phyloP scores from a whole-genome alignment of 164 flowering plant genomes.

The grape (Vitis vinifera) region ASM3070453v1 NC_081810.1:18561501-18562000 shows the following conservation, averaged over 20 bases:
- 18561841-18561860: conserved; percentile 27
- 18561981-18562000: conserved; percentile 45
- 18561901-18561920: conserved; percentile 54
- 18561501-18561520: not conserved
- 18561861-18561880: conserved; percentile 7
- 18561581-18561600: too few relatives aligned
- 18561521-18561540: not conserved
- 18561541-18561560: not conserved
- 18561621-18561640: not conserved
- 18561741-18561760: not conserved
- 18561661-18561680: conserved; percentile 20
- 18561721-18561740: conserved; percentile 27
- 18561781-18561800: conserved; percentile 7
- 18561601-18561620: too few relatives aligned
- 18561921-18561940: conserved; percentile 62
- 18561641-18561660: not conserved
- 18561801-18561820: conserved; percentile 5
- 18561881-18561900: conserved; percentile 20
- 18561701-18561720: conserved; percentile 50
- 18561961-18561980: conserved; percentile 59
- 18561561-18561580: too few relatives aligned
- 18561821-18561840: conserved; percentile 15
- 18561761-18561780: conserved; percentile 2
- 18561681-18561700: conserved; percentile 46
- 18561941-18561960: conserved; percentile 66